Evolutionary conservation across 2,329 filamentous ascomycete species (phyloP).

Genomic region (Pyrenophora teres): DNA sequence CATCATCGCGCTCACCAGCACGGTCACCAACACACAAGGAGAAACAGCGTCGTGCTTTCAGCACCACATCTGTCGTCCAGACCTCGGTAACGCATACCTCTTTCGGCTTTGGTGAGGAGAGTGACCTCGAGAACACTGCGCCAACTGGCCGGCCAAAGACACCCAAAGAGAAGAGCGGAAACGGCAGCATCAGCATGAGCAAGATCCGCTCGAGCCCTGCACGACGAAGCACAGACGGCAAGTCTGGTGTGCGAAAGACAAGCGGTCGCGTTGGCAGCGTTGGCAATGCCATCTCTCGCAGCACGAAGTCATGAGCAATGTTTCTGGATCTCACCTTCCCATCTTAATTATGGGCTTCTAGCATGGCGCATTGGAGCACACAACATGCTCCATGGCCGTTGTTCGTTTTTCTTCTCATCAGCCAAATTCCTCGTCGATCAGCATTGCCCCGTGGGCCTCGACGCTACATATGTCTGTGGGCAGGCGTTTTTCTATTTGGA

Average conservation of each 20-base stretch:
- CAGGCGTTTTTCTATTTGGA: conserved; percentile 29
- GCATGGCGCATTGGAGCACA: conserved; percentile 12
- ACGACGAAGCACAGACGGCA: conserved; percentile 54
- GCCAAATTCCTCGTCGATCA: conserved; percentile 20
- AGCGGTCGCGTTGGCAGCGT: conserved; percentile 57
- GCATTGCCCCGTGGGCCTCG: conserved; percentile 11
- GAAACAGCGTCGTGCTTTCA: conserved; percentile 72
- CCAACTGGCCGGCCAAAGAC: conserved; percentile 51
- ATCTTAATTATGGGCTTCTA: conserved; percentile 15
- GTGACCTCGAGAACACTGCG: conserved; percentile 53
- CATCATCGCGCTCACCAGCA: conserved; percentile 64
- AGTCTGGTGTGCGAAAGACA: conserved; percentile 56
- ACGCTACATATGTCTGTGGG: conserved; percentile 25
- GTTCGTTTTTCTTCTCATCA: conserved; percentile 14
- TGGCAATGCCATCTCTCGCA: conserved; percentile 38
- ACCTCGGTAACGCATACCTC: conserved; percentile 44
- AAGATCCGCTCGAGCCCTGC: conserved; percentile 52
- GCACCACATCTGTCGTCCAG: conserved; percentile 66
- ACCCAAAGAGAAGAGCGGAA: conserved; percentile 49
- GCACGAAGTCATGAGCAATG: conserved; percentile 33
- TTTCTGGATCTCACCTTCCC: conserved; percentile 10
- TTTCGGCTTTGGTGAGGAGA: conserved; percentile 48
- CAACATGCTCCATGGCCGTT: conserved; percentile 6
- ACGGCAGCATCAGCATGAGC: conserved; percentile 51
- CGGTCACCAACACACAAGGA: conserved; percentile 63